phyloP scores from a whole-genome alignment of 768 basidiomycete genomes.

The Podaxis pistillaris region DNA sequence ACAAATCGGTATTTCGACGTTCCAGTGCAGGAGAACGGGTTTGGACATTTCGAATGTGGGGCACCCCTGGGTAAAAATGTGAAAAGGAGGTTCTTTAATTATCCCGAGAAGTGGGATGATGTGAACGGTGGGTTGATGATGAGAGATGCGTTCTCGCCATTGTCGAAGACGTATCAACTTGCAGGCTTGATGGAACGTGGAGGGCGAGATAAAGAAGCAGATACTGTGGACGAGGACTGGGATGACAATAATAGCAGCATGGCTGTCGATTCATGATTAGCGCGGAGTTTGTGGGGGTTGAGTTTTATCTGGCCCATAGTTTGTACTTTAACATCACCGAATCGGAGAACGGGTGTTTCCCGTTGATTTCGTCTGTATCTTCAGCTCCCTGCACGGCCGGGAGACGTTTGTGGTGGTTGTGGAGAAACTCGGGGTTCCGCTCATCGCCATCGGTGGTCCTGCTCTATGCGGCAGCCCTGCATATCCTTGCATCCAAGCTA shows the following conservation, averaged over 20 bases:
- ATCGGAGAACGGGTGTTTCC: too few relatives aligned
- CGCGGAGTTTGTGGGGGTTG: too few relatives aligned
- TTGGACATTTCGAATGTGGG: conserved; percentile 38
- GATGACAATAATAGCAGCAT: conserved; percentile 20
- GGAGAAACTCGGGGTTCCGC: too few relatives aligned
- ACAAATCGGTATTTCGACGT: conserved; percentile 59
- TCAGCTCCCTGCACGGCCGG: too few relatives aligned
- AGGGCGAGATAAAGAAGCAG: conserved; percentile 19
- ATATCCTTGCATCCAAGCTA: too few relatives aligned
- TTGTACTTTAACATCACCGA: too few relatives aligned
- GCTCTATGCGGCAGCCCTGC: too few relatives aligned
- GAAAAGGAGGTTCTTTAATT: conserved; percentile 61
- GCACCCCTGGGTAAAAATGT: conserved; percentile 27
- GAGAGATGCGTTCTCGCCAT: conserved; percentile 14
- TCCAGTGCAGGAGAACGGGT: conserved; percentile 42
- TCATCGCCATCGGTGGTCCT: too few relatives aligned
- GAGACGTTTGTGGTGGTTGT: too few relatives aligned
- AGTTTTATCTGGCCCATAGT: too few relatives aligned
- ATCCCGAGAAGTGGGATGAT: conserved; percentile 34
- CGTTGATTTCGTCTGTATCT: too few relatives aligned
- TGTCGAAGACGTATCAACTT: conserved; percentile 15
- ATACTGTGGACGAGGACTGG: conserved; percentile 18
- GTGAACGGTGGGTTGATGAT: conserved; percentile 13
- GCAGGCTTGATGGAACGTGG: conserved; percentile 22
- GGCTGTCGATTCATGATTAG: conserved; percentile 16